Base-by-base conservation (phyloP, 306 rosid species). In the Cucumis hystrix region DNA sequence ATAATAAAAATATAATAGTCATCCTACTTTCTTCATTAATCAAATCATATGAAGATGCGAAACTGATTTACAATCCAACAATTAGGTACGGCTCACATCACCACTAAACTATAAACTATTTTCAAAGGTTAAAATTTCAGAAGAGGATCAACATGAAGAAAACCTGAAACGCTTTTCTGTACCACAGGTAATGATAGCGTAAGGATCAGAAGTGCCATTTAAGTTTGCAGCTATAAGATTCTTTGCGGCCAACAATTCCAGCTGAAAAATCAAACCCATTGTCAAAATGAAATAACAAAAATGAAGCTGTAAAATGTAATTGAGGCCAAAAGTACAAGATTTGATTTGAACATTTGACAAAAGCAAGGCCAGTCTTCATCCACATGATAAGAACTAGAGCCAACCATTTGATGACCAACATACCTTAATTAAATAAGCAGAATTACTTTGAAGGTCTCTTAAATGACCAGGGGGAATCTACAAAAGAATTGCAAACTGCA, bases 141-240 rank as follows among this genome's bases (percentile, higher is more conserved):
- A 75, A 28, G 10, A 69, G 74, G 57, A 28, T 61, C 56, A 57
- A 51, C 13, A 55, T 16, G 58, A 75, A 52, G 18, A 35, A 55
- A 67, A 95, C 99, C 99, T 95, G 92, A 95, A 95, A 81, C 97
- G 89, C 85, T 92, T 95, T 85, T 95, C 92, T 80, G 87, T 83
- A 77, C 92, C 93, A 65, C 99, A 95, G 10, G 92, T 95, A 79
- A 95, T 95, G 80, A 95, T 89, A 73, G 86, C 97, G 86, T 95
- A 95, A 33, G 99, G 99, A 87, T 95, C 99, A 3, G 99, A 92
- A 6, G 97, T 92, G 81, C 99, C 99, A 88, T 95, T 95, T 78
- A 95, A 83, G 85, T 95, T 95, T 68, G 99, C 99, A 82, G 93
- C 97, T 57, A 92, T 77, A 23, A 95, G 91, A 82, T 92, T 95